Percentiles rank a stretch among this genome's conserved stretches.
These are phyloP conservation scores for Plasmodium billcollinsi DNA, from an alignment of 169 alveolate genomes.

Conservation along the genomic window DNA sequence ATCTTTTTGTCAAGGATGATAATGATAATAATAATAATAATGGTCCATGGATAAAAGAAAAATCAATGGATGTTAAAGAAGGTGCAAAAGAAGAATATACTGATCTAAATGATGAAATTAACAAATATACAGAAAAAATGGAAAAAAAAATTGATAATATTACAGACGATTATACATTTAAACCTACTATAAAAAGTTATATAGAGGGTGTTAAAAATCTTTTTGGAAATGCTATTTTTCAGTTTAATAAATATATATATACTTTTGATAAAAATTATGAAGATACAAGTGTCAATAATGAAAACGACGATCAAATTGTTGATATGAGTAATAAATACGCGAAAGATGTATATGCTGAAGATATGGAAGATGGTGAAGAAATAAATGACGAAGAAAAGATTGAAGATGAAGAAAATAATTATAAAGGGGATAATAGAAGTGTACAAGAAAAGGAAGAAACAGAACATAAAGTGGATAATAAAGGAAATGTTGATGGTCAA, in stretches of 20 bases:
- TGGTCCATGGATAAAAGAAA: constrained; percentile 48
- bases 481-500: neutral
- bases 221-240: constrained; percentile 47
- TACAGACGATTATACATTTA: constrained; percentile 37
- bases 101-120: constrained; percentile 28
- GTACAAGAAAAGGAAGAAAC: neutral
- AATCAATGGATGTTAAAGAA: constrained; percentile 23
- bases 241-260: constrained; percentile 58
- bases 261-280: constrained; percentile 56
- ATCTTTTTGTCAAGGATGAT: constrained; percentile 19
- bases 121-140: constrained; percentile 23
- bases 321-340: neutral
- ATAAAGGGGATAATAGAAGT: neutral
- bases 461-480: neutral
- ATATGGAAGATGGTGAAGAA: neutral
- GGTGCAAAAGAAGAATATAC: constrained; percentile 6
- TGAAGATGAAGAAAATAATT: neutral
- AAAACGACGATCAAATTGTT: neutral
- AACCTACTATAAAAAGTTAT: constrained; percentile 58
- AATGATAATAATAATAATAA: neutral
- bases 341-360: neutral
- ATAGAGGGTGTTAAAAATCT: constrained; percentile 36
- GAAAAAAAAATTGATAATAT: constrained; percentile 17
- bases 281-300: neutral
- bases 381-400: neutral